Evolutionary conservation across 2,329 filamentous ascomycete species (phyloP).

Genomic region (Septoria linicola): DNA sequence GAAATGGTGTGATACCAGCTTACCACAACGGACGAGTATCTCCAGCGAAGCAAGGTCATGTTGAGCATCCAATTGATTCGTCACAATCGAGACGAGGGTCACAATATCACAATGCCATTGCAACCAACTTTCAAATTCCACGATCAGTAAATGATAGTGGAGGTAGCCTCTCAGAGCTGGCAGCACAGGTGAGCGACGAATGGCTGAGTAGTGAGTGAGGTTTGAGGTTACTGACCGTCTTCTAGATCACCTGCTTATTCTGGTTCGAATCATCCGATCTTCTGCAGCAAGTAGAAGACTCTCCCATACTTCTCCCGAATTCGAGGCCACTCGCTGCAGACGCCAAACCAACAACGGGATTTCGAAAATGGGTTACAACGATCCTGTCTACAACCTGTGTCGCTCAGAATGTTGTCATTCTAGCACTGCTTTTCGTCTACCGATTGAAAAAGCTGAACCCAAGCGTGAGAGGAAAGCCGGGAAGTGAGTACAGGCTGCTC

Average conservation of each 20-base stretch:
- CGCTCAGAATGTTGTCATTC: slow-evolving; percentile 87
- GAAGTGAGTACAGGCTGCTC: slow-evolving; percentile 88
- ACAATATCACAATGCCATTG: slow-evolving; percentile 41
- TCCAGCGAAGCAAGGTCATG: slow-evolving; percentile 22
- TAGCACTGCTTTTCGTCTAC: slow-evolving; percentile 91
- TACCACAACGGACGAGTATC: slow-evolving; percentile 26
- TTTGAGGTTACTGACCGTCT: slow-evolving; percentile 9
- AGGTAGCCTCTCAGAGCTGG: slow-evolving; percentile 77
- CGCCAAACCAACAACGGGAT: slow-evolving; percentile 73
- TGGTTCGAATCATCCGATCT: slow-evolving; percentile 93
- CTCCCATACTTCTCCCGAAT: slow-evolving; percentile 23
- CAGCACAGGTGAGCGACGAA: slow-evolving; percentile 64
- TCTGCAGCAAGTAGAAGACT: slow-evolving; percentile 69
- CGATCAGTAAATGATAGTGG: slow-evolving; percentile 71
- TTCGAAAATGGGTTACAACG: slow-evolving; percentile 89
- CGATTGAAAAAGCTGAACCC: slow-evolving; percentile 88
- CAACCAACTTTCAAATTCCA: slow-evolving; percentile 66
- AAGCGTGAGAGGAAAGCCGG: slow-evolving; percentile 81
- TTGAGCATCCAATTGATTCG: slow-evolving; percentile 15
- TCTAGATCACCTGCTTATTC: slow-evolving; percentile 88
- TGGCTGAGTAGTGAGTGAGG: not conserved
- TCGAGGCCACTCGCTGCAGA: slow-evolving; percentile 63
- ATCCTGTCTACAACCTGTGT: slow-evolving; percentile 94
- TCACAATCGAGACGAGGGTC: slow-evolving; percentile 26
- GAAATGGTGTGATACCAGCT: slow-evolving; percentile 12